Evolutionary conservation across 495 filamentous ascomycete species (phyloP).

Genomic region (Podospora australis): DNA sequence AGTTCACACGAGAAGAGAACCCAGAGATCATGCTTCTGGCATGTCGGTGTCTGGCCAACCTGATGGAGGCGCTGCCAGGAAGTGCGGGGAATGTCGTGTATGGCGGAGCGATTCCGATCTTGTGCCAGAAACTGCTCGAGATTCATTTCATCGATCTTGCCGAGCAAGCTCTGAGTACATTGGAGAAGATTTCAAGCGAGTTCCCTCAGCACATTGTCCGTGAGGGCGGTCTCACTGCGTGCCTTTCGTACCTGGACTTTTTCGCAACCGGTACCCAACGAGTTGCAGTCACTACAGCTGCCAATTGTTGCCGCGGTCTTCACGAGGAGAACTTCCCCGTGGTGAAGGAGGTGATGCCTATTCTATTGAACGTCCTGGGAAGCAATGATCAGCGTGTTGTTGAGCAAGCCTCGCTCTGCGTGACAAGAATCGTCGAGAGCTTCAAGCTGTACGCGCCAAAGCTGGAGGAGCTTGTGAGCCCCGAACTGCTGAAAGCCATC

Average conservation of each 20-base stretch:
- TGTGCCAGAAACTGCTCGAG: slow-evolving; percentile 90
- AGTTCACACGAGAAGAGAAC: slow-evolving; percentile 79
- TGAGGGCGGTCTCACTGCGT: slow-evolving; percentile 90
- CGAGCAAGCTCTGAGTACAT: slow-evolving; percentile 91
- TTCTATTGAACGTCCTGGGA: slow-evolving; percentile 75
- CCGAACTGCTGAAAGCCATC: slow-evolving; percentile 77
- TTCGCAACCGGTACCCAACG: slow-evolving; percentile 96
- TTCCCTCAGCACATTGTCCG: slow-evolving; percentile 94
- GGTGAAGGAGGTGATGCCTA: slow-evolving; percentile 91
- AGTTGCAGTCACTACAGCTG: slow-evolving; percentile 92
- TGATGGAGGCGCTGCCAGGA: slow-evolving; percentile 94
- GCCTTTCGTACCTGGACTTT: slow-evolving; percentile 91
- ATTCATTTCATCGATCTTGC: slow-evolving; percentile 96
- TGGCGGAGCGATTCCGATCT: slow-evolving; percentile 85
- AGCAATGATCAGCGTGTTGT: slow-evolving; percentile 96
- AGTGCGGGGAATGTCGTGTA: slow-evolving; percentile 95
- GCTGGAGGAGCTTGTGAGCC: slow-evolving; percentile 84
- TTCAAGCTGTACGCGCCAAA: slow-evolving; percentile 82
- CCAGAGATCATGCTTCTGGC: slow-evolving; percentile 97
- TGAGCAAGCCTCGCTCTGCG: slow-evolving; percentile 92
- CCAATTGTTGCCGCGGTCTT: slow-evolving; percentile 96
- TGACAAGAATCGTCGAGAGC: slow-evolving; percentile 94
- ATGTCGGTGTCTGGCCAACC: slow-evolving; percentile 90
- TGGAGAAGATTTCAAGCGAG: slow-evolving; percentile 96
- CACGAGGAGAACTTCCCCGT: slow-evolving; percentile 86